These are phyloP conservation scores for Vitis hybrid DNA, from an alignment of 177 flowering plant species.

Conservation along the genomic window DNA sequence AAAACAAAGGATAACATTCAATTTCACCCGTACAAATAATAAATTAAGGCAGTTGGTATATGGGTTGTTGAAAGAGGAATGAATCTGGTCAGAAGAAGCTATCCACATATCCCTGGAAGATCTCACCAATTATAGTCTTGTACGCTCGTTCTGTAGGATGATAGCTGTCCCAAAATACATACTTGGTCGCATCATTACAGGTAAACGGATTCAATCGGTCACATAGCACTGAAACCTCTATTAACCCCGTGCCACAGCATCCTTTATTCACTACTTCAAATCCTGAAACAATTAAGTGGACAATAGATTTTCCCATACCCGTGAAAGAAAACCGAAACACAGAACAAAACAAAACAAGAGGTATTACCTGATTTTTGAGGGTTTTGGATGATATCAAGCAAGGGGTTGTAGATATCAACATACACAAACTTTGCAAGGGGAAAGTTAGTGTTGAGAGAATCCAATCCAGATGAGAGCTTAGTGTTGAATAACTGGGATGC, in stretches of 20 bases:
- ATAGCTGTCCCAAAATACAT: constrained; percentile 57
- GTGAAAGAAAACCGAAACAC: neutral
- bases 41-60: too few relatives aligned
- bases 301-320: neutral
- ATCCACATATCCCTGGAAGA: constrained; percentile 12
- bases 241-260: constrained; percentile 54
- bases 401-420: constrained; percentile 22
- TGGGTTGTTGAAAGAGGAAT: too few relatives aligned
- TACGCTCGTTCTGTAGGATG: constrained; percentile 53
- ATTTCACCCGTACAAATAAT: too few relatives aligned
- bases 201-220: constrained; percentile 14
- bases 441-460: constrained; percentile 5
- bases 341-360: neutral
- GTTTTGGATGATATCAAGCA: constrained; percentile 26
- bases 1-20: too few relatives aligned
- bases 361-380: constrained; percentile 43
- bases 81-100: neutral
- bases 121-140: constrained; percentile 13
- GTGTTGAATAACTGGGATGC: constrained; percentile 24
- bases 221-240: constrained; percentile 40
- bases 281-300: constrained; percentile 23
- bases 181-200: constrained; percentile 30
- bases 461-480: constrained; percentile 15
- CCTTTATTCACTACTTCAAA: constrained; percentile 37
- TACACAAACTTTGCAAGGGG: constrained; percentile 17